Evolutionary conservation across 2,329 filamentous ascomycete genomes (phyloP), one percentile per base, ranked within the genome.

Genomic region (Ascochyta pisi): DNA sequence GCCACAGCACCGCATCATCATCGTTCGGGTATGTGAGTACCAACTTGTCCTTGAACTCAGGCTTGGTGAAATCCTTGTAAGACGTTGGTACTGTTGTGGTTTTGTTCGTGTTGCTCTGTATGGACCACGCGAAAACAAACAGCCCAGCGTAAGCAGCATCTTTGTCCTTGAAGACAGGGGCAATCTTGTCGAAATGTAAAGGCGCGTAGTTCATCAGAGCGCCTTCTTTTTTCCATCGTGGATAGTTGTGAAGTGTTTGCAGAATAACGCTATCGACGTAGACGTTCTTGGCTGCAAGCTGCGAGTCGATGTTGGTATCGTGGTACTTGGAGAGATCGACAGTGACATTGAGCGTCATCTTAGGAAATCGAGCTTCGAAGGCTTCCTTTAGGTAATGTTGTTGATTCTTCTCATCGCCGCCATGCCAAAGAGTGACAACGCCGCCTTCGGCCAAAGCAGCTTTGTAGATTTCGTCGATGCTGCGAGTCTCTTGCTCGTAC

Each of bases 301-400:
- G 79, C 34, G 76, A 66, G 59, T 86, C 81, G 6, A 84, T 61
- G 24, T 71, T 71, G 16, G 62, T 72, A 51, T 83, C 79, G 59
- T 82, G 82, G 58, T 85, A 85, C 62, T 85, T 85, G 55, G 82
- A 84, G 0, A 85, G 64, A 54, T 84, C 82, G 39, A 84, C 81
- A 0, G 83, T 84, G 33, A 83, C 45, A 60, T 85, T 83, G 15
- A 85, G 76, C 4, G 76, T 80, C 54, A 84, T 78, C 8, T 77
- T 77, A 0, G 82, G 82, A 60, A 84, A 85, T 0, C 73, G 70
- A 1, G 64, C 58, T 58, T 82, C 80, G 57, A 83, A 84, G 0
- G 74, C 73, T 3, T 67, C 37, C 61, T 80, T 82, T 13, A 82
- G 55, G 1, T 10, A 26, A 49, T 78, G 64, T 31, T 77, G 76